Base-by-base conservation (phyloP, 1,284 basidiomycete species). In the Ustilago vetiveriae region DNA sequence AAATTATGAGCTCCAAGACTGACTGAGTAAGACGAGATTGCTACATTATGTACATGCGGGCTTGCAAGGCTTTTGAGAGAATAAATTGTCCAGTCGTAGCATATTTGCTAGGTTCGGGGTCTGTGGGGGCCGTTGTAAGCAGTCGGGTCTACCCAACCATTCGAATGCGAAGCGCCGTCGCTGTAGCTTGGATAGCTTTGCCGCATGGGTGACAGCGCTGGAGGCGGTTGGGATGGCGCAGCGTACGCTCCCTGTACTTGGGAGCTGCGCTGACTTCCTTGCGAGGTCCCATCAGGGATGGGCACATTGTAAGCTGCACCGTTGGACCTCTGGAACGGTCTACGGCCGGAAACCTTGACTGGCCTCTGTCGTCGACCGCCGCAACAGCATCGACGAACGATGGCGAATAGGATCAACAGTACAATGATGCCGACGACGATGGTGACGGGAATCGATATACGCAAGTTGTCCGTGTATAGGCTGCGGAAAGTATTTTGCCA, bases 401-500 rank as follows among this genome's bases (percentile, higher is more conserved):
- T 43, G 24, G 46, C 40, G 23, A 43, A 60, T 11, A 75, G 59
- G n/a, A 77, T 49, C 11, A 55, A 24, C 30, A 77, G 49, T 1
- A 75, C 72, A 11, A 77, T 55, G 46, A 77, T 53, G 26, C 50
- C 74, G 4, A 72, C 54, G 14, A 78, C 67, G 14, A 77, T 69
- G 16, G 76, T 76, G 23, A 81, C 72, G 8, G 78, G 78, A 21
- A 75, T 72, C 32, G 71, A 33, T 49, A 81, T 77, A 21, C 71
- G 49, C 35, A 77, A 54, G 39, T 81, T 77, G 40, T 78, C 67
- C 14, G 40, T 62, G 60, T 82, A 82, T 80, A 83, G 69, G 73
- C 87, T 88, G 84, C 88, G 88, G 50, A 87, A 88, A 0, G 87
- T 89, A 48, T 87, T 86, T 50, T 90, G 83, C 72, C 88, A 84